Evolutionary conservation across 768 basidiomycete genomes (phyloP), one percentile per base, ranked within the genome.

Genomic region (Russula sp.): DNA sequence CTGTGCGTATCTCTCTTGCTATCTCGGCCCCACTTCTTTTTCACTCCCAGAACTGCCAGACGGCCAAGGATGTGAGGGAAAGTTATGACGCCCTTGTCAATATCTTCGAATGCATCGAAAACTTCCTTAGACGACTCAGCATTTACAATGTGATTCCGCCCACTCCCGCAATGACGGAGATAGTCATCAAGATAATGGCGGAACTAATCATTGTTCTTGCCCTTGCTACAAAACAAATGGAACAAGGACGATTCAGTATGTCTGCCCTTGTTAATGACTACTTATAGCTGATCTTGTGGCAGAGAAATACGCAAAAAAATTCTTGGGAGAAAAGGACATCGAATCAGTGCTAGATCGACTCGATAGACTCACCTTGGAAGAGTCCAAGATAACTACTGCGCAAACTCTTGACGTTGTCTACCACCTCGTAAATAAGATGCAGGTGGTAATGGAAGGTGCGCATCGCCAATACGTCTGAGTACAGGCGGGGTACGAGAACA

Each of bases 231-330:
- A 52, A n/a, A 32, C 51, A 52, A n/a, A 32, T 52, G 18, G 20
- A 32, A 18, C 28, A 32, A 3, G 51, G 51, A 20, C 30, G 20
- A 52, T 20, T 52, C 51, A 30, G 51, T 52, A 52, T 3, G 51
- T 30, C 49, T 8, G 28, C 14, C 14, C 30, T 52, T 16, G 7
- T 18, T 4, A 8, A 20, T 18, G 9, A 32, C 32, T 20, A 16
- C 8, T 11, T 26, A 24, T 20, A 2, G 3, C 38, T 28, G 18
- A 42, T 2, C 40, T 14, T 10, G 26, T 24, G 1, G 10, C 26
- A 56, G 55, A 42, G 55, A 56, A 56, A 42, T 56, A 40, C 16
- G 55, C 55, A n/a, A 56, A 20, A 4, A 56, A 42, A 20, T 20
- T 56, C 10, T 14, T 56, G 3, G 22, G 55, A 18, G 55, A 42